Evolutionary conservation across 345 rosid species (phyloP).

Genomic region (Aegle marmelos): DNA sequence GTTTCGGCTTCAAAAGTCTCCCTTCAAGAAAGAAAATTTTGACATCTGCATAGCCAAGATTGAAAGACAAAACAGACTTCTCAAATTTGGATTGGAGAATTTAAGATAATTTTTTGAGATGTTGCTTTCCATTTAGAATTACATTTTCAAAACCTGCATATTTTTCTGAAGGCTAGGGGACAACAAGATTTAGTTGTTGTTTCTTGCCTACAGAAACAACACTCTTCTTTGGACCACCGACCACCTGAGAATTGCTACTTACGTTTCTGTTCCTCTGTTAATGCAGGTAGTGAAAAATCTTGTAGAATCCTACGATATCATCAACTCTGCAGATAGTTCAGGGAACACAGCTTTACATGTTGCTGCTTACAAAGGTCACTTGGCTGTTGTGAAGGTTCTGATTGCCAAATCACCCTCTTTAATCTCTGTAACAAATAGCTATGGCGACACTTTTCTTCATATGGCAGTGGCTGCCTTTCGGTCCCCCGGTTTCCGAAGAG

Average conservation of each 20-base stretch:
- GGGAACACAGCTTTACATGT: conserved; percentile 86
- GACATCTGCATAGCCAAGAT: neutral
- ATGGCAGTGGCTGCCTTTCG: conserved; percentile 78
- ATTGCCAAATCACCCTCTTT: conserved; percentile 47
- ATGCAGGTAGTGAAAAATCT: conserved; percentile 70
- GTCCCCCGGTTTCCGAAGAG: conserved; percentile 68
- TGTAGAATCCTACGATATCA: conserved; percentile 44
- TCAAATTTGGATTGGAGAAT: neutral
- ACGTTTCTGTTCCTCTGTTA: neutral
- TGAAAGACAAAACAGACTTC: no score
- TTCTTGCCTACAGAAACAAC: neutral
- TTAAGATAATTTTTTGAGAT: neutral
- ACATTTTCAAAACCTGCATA: neutral
- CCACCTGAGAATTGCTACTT: neutral
- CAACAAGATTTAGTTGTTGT: neutral
- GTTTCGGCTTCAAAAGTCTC: neutral
- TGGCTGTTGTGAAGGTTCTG: conserved; percentile 52
- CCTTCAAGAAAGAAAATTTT: neutral
- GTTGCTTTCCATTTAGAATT: neutral
- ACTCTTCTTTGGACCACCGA: neutral
- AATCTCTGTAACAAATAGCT: conserved; percentile 38
- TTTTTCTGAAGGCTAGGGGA: no score
- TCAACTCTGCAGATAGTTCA: conserved; percentile 47
- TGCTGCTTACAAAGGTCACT: conserved; percentile 77
- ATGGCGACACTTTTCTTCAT: conserved; percentile 86